Evolutionary conservation across 345 rosid genomes (phyloP), one percentile per base, ranked within the genome.

Genomic region (Sisymbrium irio): DNA sequence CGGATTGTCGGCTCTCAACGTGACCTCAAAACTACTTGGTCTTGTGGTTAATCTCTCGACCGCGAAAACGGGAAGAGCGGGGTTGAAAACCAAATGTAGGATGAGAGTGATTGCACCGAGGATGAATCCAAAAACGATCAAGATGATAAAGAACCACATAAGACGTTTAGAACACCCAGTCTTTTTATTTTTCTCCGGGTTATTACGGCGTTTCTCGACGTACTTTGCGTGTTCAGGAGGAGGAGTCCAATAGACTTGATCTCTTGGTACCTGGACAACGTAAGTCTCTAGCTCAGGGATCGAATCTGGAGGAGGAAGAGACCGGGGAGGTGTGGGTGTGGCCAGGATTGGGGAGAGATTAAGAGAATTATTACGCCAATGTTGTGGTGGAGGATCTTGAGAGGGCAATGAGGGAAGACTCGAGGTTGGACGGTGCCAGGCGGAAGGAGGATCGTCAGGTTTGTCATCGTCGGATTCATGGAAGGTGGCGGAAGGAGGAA

Each of bases 161-260:
- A 72, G 53, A 15, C 80, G 63, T 27, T 25, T 62, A 22, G 71
- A 71, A 14, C 69, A 49, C 0, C 76, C 9, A 30, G 13, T 67
- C 3, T 19, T 60, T 1, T 65, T 71, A 28, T 42, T 67, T 45
- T 37, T 62, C 0, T 9, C 53, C 0, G 85, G 83, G 6, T 77
- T 82, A 15, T 58, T 73, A 8, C 66, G 69, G 32, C 73, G 84
- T 22, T 54, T 62, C 61, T 87, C 82, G 2, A 85, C 68, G 6
- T 81, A 79, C 20, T 77, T 63, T 65, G 95, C 88, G 1, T 85
- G 81, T 46, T 85, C 90, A 0, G 87, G 84, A 6, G 88, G 84
- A 0, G 92, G 95, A 10, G 82, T 79, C 4, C 88, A 82, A 25
- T 85, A 89, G 54, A 87, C 84, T 82, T 85, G 92, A 54, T 89